Evolutionary conservation across 2,329 filamentous ascomycete species (phyloP).

Genomic region (Penicillium oxalicum): DNA sequence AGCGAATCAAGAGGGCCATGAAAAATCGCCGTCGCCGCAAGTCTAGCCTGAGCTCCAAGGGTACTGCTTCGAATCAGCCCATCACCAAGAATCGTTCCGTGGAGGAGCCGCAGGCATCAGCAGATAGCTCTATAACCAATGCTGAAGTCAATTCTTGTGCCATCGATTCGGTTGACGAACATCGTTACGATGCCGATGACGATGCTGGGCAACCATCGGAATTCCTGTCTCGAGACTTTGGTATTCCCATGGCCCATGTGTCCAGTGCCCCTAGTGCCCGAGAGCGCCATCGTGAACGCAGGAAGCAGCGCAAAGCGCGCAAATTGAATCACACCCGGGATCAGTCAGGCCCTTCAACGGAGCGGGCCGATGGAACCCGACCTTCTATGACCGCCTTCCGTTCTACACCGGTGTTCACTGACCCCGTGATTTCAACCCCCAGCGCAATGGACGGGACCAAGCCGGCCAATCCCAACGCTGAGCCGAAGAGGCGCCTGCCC

Average conservation of each 20-base stretch:
- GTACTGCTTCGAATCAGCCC: slow-evolving; percentile 9
- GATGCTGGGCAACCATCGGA: slow-evolving; percentile 16
- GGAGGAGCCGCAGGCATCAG: slow-evolving; percentile 18
- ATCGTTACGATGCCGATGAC: slow-evolving; percentile 25
- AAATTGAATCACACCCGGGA: slow-evolving; percentile 10
- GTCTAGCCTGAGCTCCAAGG: slow-evolving; percentile 66
- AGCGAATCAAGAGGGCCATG: slow-evolving; percentile 69
- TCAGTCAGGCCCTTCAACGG: slow-evolving; percentile 9
- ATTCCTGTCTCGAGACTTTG: slow-evolving; percentile 28
- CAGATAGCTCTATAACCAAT: slow-evolving; percentile 20
- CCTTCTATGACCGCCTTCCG: slow-evolving; percentile 15
- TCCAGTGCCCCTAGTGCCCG: slow-evolving; percentile 12
- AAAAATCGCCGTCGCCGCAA: slow-evolving; percentile 66
- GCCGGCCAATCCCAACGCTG: slow-evolving; percentile 9
- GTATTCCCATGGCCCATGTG: slow-evolving; percentile 12
- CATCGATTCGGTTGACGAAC: slow-evolving; percentile 25
- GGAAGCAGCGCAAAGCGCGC: slow-evolving; percentile 13
- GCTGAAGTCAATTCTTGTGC: slow-evolving; percentile 19
- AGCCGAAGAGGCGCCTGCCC: slow-evolving; percentile 22
- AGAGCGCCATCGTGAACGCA: slow-evolving; percentile 17
- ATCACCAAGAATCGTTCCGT: slow-evolving; percentile 19
- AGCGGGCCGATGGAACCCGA: slow-evolving; percentile 1
- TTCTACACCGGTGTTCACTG: slow-evolving; percentile 11
- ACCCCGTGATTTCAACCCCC: background rate
- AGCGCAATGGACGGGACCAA: no score